Evolutionary conservation across 108 stramenopile species (phyloP).

Genomic region (Conticribra weissflogii): DNA sequence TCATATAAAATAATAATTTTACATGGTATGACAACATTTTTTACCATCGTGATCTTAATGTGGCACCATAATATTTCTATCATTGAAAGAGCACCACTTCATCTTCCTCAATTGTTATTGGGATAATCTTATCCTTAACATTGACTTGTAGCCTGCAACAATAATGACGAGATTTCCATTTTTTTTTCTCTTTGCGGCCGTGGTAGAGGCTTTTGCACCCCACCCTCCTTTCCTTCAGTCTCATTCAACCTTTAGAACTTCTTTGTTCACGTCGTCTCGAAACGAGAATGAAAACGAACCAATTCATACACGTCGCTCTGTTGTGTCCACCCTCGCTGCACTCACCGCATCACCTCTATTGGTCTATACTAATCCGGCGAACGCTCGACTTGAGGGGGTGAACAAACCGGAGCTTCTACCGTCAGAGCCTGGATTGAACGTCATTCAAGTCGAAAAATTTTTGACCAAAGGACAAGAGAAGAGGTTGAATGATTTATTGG

Average conservation of each 20-base stretch:
- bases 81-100: no score
- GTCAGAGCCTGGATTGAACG: conserved; percentile 62
- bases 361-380: conserved; percentile 36
- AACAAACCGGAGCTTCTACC: conserved; percentile 88
- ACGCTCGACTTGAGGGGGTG: conserved; percentile 81
- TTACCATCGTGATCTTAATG: no score
- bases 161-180: no score
- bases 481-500: conserved; percentile 70
- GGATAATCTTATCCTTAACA: no score
- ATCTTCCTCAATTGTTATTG: no score
- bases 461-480: conserved; percentile 81
- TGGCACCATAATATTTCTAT: no score
- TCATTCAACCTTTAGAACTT: neutral
- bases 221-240: neutral
- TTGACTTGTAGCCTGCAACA: no score
- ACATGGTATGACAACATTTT: no score
- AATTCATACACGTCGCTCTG: neutral
- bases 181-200: no score
- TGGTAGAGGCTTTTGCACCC: no score
- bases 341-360: conserved; percentile 13
- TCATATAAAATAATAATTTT: no score
- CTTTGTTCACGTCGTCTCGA: neutral
- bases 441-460: conserved; percentile 87
- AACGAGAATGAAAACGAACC: neutral
- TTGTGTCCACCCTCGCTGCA: conserved; percentile 9